Evolutionary conservation across 768 basidiomycete species (phyloP), one percentile per base, ranked within the genome.

Genomic region (Daedaleopsis sinensis): DNA sequence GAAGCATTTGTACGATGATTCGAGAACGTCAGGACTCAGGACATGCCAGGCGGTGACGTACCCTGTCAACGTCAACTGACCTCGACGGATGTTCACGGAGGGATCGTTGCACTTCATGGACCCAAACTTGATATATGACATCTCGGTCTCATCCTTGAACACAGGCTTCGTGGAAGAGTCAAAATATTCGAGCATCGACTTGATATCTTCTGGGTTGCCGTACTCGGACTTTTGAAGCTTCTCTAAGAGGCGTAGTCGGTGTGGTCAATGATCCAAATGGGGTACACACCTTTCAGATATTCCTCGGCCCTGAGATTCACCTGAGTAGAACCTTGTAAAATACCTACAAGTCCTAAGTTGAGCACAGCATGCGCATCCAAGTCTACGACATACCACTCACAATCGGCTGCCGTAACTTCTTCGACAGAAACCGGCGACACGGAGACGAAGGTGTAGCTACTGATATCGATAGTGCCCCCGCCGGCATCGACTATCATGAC

Each of bases 401-500:
- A 76, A 51, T 74, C 74, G 44, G 72, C 69, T 43, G 73, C 70
- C 13, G 71, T 70, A 48, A 80, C 68, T 61, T 80, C 78, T 43
- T 82, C 69, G 21, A 80, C 67, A 9, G 52, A 51, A 11, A 68
- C 7, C 6, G 67, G 63, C 12, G 42, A 35, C 18, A 44, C 23
- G 8, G 50, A 50, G 18, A 21, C 27, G 32, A 68, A 56, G 8
- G 18, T 36, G 73, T 71, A 79, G 56, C 74, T 78, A 64, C 81
- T 83, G 42, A 79, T 42, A 52, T 79, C 79, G 7, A 78, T 70
- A 7, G 77, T 80, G 3, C 77, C 75, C 19, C 81, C 80, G 12
- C 84, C 84, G 8, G 81, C 82, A 65, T 86, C 84, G 10, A 84
- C 76, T 16, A 85, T 68, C 18, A 82, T 74, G 7, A 83, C 70